A percentile compares a stretch with the other conserved stretches of the same genome.
Evolutionary conservation across 1,284 basidiomycete genomes (phyloP).

Genomic region (Moniliella sp.): DNA sequence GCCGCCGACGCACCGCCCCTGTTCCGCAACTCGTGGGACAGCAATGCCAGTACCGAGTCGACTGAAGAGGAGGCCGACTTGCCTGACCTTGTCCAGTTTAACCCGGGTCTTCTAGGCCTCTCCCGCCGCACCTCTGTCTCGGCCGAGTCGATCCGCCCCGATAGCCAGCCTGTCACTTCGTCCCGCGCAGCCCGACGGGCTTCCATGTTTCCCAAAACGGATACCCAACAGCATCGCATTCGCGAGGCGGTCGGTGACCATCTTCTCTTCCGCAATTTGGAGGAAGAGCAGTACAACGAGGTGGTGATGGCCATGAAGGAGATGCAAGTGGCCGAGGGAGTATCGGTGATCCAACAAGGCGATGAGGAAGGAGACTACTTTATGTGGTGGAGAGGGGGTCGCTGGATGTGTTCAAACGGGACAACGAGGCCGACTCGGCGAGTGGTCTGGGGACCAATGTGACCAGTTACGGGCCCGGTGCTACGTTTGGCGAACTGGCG

Average conservation of each 20-base stretch:
- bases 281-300: slow-evolving; percentile 79
- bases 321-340: slow-evolving; percentile 47
- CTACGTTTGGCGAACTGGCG: slow-evolving; percentile 83
- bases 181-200: slow-evolving; percentile 3
- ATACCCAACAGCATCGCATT: slow-evolving; percentile 68
- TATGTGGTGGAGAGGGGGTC: slow-evolving; percentile 82
- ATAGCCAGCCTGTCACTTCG: slow-evolving; percentile 10
- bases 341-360: slow-evolving; percentile 82
- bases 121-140: slow-evolving; percentile 81
- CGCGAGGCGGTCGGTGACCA: slow-evolving; percentile 65
- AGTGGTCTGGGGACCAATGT: slow-evolving; percentile 17
- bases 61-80: background rate
- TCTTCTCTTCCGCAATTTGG: slow-evolving; percentile 84
- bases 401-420: slow-evolving; percentile 60
- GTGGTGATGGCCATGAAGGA: slow-evolving; percentile 92
- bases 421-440: background rate
- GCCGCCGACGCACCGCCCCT: too few species aligned
- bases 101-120: too few species aligned
- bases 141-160: slow-evolving; percentile 64
- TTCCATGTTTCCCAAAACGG: slow-evolving; percentile 62
- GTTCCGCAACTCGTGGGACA: background rate
- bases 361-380: slow-evolving; percentile 89
- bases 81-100: slow-evolving; percentile 38
- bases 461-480: slow-evolving; percentile 60
- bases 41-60: background rate